phyloP scores from a whole-genome alignment of 306 rosid genomes.

The Vicia sativa region DNA sequence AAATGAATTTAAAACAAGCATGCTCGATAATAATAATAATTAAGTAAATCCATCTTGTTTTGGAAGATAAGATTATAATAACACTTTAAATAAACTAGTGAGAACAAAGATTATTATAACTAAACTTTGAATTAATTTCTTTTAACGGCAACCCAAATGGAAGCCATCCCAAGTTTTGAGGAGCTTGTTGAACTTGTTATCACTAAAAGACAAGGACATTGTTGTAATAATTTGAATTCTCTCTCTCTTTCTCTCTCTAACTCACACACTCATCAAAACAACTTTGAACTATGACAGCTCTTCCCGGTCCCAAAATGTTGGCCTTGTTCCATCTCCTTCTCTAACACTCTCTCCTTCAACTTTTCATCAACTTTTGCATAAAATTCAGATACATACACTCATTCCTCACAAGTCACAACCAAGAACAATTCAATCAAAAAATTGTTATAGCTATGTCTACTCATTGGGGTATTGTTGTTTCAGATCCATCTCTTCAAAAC shows the following conservation, averaged over 20 bases:
- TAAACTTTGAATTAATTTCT: slow-evolving; percentile 5
- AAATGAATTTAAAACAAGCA: not conserved
- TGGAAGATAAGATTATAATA: not conserved
- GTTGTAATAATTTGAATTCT: slow-evolving; percentile 63
- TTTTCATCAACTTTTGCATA: slow-evolving; percentile 24
- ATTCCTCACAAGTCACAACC: slow-evolving; percentile 12
- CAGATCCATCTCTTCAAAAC: slow-evolving; percentile 96
- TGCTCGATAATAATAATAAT: not conserved
- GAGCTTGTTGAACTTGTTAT: not conserved
- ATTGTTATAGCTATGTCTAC: slow-evolving; percentile 31
- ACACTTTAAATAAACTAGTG: not conserved
- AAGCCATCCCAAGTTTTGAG: slow-evolving; percentile 37
- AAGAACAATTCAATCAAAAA: not conserved
- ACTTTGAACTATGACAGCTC: slow-evolving; percentile 70
- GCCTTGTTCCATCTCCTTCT: slow-evolving; percentile 26
- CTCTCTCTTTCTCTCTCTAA: not conserved
- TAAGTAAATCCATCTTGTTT: not conserved
- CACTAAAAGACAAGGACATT: slow-evolving; percentile 28
- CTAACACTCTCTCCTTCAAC: slow-evolving; percentile 31
- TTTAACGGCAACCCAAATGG: slow-evolving; percentile 39
- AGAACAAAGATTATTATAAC: not conserved
- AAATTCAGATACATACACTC: slow-evolving; percentile 26
- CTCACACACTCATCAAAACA: slow-evolving; percentile 12
- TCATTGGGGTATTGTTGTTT: slow-evolving; percentile 90
- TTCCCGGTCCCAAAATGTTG: slow-evolving; percentile 51